Conservation (phyloP, 192 early-diverging fungal genomes). For the Coemansia sp. region DNA sequence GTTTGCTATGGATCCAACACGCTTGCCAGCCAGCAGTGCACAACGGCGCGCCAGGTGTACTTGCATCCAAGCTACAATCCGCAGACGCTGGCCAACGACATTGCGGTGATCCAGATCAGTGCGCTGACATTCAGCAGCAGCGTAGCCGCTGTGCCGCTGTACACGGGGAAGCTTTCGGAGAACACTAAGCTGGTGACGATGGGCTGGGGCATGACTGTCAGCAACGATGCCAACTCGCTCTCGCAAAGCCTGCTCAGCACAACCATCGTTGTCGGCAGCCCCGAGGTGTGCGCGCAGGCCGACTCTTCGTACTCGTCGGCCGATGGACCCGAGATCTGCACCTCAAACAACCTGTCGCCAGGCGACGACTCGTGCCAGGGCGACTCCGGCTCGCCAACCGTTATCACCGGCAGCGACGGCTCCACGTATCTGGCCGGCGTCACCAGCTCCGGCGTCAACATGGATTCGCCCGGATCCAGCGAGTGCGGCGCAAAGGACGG, state of each 20-base stretch:
- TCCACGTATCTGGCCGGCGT: slow-evolving; percentile 20
- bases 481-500: slow-evolving; percentile 38
- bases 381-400: slow-evolving; percentile 45
- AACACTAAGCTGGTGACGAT: slow-evolving; percentile 34
- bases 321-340: slow-evolving; percentile 42
- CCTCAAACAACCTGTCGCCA: slow-evolving; percentile 42
- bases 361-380: slow-evolving; percentile 54
- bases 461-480: slow-evolving; percentile 20
- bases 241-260: slow-evolving; percentile 29
- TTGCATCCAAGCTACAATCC: slow-evolving; percentile 38
- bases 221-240: slow-evolving; percentile 14
- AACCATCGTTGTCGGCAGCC: slow-evolving; percentile 27
- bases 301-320: slow-evolving; percentile 21
- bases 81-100: slow-evolving; percentile 32
- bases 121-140: not conserved
- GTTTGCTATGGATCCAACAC: slow-evolving; percentile 44
- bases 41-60: slow-evolving; percentile 18
- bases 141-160: slow-evolving; percentile 12
- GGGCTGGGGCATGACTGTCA: slow-evolving; percentile 51
- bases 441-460: slow-evolving; percentile 43
- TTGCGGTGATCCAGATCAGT: slow-evolving; percentile 39
- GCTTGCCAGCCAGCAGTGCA: slow-evolving; percentile 21
- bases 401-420: slow-evolving; percentile 17
- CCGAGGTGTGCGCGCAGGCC: slow-evolving; percentile 18
- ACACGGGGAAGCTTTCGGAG: slow-evolving; percentile 24